Evolutionary conservation across 163 green algal genomes (phyloP).

Genomic region (Chlamydomonas reinhardtii): DNA sequence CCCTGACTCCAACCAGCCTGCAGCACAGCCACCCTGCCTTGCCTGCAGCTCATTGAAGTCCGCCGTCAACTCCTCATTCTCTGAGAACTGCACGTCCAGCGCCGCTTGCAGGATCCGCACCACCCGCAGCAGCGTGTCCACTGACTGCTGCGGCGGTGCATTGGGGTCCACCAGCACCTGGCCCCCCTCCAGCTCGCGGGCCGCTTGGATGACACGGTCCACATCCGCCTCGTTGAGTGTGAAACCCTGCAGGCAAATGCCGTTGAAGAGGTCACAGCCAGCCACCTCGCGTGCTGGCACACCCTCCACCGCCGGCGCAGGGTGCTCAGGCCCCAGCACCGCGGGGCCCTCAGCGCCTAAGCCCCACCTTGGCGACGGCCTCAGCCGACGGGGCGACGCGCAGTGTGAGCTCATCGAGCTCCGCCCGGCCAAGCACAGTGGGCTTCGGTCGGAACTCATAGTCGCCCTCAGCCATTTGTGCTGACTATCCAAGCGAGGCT

Average conservation of each 20-base stretch:
- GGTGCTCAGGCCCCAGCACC: too few relatives aligned
- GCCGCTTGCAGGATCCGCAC: slow-evolving; percentile 64
- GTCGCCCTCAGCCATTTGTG: slow-evolving; percentile 25
- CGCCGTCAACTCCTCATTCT: slow-evolving; percentile 60
- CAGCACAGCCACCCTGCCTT: not conserved
- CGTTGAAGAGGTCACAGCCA: too few relatives aligned
- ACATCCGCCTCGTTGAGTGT: slow-evolving; percentile 63
- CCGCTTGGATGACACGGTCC: slow-evolving; percentile 57
- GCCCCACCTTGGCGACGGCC: slow-evolving; percentile 24
- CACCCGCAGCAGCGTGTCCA: slow-evolving; percentile 59
- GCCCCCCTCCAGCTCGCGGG: slow-evolving; percentile 57
- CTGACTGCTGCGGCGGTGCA: slow-evolving; percentile 52
- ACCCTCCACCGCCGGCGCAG: too few relatives aligned
- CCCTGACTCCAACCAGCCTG: too few relatives aligned
- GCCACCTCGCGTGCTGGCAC: too few relatives aligned
- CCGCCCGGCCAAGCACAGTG: slow-evolving; percentile 11
- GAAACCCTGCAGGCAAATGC: slow-evolving; percentile 56
- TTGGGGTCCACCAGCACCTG: slow-evolving; percentile 55
- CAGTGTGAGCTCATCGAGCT: slow-evolving; percentile 42
- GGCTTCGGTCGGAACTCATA: slow-evolving; percentile 49
- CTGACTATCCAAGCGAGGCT: not conserved
- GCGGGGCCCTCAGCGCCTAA: not conserved
- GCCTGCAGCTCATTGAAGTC: slow-evolving; percentile 62
- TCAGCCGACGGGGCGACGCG: slow-evolving; percentile 47
- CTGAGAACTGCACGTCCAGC: slow-evolving; percentile 67